Percentiles rank a stretch among this genome's conserved stretches.
phyloP scores from a whole-genome alignment of 23 red algal species.

The Cyanidiococcus yangmingshanensis region DNA sequence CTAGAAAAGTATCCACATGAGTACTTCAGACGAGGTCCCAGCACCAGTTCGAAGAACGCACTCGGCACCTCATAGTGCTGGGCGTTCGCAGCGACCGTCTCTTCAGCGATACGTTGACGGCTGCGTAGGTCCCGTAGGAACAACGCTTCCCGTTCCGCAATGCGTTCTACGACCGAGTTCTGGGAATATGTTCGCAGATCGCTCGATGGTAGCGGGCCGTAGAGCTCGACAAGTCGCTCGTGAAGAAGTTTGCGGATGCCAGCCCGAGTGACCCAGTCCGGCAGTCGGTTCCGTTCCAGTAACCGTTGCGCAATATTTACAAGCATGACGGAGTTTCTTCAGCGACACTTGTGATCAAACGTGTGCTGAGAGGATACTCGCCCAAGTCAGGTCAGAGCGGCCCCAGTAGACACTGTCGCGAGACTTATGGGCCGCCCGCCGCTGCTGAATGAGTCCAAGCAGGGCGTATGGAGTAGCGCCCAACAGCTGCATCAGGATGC shows the following conservation, averaged over 20 bases:
- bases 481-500: too few relatives aligned
- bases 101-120: constrained; percentile 35
- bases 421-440: too few relatives aligned
- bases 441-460: too few relatives aligned
- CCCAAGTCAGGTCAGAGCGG: too few relatives aligned
- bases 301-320: constrained; percentile 34
- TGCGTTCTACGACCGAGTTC: constrained; percentile 32
- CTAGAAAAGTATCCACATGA: constrained; percentile 68
- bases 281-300: constrained; percentile 66
- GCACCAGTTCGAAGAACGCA: constrained; percentile 50
- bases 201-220: not conserved
- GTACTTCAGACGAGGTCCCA: constrained; percentile 85
- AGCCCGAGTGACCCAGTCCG: constrained; percentile 65
- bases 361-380: too few relatives aligned
- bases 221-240: constrained; percentile 37
- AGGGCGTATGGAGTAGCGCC: too few relatives aligned
- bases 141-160: constrained; percentile 44
- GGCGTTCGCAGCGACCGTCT: constrained; percentile 77
- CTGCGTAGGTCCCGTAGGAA: constrained; percentile 39
- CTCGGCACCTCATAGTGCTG: constrained; percentile 96
- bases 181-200: not conserved
- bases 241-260: constrained; percentile 65
- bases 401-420: too few relatives aligned
- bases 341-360: too few relatives aligned
- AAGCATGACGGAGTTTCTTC: too few relatives aligned